Conservation (phyloP, 495 filamentous ascomycete species). For the Neurospora sp. region DNA sequence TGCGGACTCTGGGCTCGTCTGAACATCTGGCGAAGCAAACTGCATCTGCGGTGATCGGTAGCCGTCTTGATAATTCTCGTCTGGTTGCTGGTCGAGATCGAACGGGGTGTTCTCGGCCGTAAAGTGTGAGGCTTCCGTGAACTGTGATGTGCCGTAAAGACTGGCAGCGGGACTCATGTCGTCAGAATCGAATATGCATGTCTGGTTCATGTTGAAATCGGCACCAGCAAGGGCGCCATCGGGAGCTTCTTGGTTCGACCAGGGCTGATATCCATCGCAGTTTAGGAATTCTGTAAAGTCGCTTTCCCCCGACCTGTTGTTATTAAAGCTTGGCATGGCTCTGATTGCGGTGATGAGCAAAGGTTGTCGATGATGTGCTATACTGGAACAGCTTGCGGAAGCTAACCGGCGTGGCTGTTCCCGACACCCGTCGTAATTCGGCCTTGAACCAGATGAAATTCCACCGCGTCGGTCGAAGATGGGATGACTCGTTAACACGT, state of each 20-base stretch:
- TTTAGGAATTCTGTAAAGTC: not conserved
- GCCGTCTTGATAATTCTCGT: not conserved
- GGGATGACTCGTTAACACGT: not conserved
- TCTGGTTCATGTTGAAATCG: not conserved
- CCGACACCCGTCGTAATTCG: not conserved
- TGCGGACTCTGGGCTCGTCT: not conserved
- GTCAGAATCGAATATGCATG: not conserved
- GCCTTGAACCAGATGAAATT: not conserved
- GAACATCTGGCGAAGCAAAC: not conserved
- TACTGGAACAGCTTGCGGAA: not conserved
- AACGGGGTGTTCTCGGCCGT: not conserved
- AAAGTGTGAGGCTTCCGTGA: not conserved
- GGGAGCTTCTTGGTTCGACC: not conserved
- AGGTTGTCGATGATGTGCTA: not conserved
- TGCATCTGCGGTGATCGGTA: not conserved
- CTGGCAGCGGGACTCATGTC: not conserved
- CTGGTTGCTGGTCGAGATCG: not conserved
- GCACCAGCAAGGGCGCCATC: not conserved
- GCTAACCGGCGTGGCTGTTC: not conserved
- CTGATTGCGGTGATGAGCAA: not conserved
- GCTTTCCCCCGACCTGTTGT: not conserved
- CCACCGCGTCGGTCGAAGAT: not conserved
- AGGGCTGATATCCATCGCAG: not conserved
- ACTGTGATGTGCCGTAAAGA: not conserved
- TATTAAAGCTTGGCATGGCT: not conserved